Percentiles rank a stretch among this genome's conserved stretches.
These are phyloP conservation scores for Fusarium scirpi DNA, from an alignment of 2,329 filamentous ascomycete species.

Conservation along the genomic window DNA sequence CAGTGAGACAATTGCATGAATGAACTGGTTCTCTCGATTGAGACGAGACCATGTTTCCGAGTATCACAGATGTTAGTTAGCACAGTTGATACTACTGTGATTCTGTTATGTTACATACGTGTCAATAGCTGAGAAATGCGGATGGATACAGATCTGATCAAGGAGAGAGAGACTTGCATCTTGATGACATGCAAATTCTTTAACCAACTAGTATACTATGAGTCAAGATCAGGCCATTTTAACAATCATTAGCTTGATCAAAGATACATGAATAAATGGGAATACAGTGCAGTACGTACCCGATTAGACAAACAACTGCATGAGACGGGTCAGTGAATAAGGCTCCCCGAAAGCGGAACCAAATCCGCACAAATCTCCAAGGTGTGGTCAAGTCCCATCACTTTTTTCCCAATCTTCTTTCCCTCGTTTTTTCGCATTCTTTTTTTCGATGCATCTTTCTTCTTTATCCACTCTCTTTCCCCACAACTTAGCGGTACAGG, in stretches of 20 bases:
- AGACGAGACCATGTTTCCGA: not conserved
- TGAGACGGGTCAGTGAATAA: not conserved
- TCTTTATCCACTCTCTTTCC: conserved; percentile 10
- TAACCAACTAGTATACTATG: not conserved
- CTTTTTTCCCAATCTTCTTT: not conserved
- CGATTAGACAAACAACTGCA: not conserved
- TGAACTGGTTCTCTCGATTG: not conserved
- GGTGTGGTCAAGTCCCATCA: conserved; percentile 5
- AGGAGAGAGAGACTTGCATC: not conserved
- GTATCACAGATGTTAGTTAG: not conserved
- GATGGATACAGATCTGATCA: not conserved
- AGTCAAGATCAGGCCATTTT: conserved; percentile 7
- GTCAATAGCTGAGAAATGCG: not conserved
- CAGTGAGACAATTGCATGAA: not conserved
- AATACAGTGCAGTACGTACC: not conserved
- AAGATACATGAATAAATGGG: not conserved
- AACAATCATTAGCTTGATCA: not conserved
- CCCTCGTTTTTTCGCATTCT: conserved; percentile 7
- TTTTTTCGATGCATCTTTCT: not conserved
- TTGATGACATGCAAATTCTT: not conserved
- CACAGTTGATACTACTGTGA: not conserved
- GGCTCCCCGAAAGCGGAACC: conserved; percentile 19
- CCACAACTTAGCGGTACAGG: conserved; percentile 10
- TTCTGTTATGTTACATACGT: not conserved
- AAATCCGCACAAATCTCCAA: conserved; percentile 8